Evolutionary conservation across 352 stramenopile species (phyloP).

Genomic region (Phytopythium litorale): DNA sequence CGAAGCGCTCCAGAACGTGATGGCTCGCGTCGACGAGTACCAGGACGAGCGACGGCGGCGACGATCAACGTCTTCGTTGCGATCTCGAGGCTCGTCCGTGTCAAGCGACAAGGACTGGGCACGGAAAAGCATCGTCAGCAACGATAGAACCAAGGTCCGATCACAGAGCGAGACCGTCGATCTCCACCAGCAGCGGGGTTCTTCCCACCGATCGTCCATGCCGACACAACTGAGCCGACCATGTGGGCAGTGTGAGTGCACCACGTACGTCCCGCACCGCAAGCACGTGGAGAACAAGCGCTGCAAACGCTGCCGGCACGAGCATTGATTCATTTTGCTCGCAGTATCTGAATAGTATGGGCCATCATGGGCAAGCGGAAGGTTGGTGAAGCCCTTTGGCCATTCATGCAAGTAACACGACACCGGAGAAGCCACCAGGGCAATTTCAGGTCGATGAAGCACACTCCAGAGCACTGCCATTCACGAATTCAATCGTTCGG

Average conservation of each 20-base stretch:
- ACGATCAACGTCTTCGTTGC: background rate
- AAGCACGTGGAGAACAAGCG: constrained; percentile 61
- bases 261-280: constrained; percentile 36
- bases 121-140: background rate
- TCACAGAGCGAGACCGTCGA: background rate
- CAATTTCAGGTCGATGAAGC: no score
- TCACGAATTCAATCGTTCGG: no score
- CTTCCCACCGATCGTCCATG: background rate
- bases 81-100: background rate
- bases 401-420: no score
- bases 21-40: constrained; percentile 9
- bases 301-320: constrained; percentile 53
- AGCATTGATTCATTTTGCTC: constrained; percentile 23
- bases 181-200: background rate
- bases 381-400: background rate
- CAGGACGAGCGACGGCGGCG: constrained; percentile 3
- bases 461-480: no score
- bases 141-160: background rate
- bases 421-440: no score
- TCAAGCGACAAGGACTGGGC: background rate
- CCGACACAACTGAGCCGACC: constrained; percentile 27
- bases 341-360: no score
- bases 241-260: constrained; percentile 38
- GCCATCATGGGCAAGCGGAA: no score
- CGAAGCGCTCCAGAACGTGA: constrained; percentile 22